Base-by-base conservation (phyloP, 2,329 filamentous ascomycete species). In the Blumeriella jaapii region DNA sequence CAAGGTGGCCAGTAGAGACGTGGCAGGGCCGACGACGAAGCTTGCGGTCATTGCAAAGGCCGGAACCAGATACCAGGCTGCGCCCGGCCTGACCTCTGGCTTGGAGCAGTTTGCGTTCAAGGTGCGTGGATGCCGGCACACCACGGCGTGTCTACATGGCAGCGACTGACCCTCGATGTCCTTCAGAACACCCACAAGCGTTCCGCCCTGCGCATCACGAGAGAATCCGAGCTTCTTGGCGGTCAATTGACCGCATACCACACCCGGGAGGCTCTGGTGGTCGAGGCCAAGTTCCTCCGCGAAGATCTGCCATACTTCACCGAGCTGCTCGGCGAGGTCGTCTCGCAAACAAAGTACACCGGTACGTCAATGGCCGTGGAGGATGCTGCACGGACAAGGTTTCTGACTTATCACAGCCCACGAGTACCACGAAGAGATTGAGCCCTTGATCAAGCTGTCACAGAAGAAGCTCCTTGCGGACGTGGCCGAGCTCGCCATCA, bases 41-140 rank as follows among this genome's bases (percentile, higher is more conserved):
- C 72, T 98, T 49, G 86, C 87, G 38, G 64, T 98, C 48, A 84
- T 98, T 59, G 77, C 87, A 51, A 94, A 93, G 71, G 91, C 86
- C 46, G 91, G 91, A 56, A 93, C 89, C 47, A 74, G 91, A 62
- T 96, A 89, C 64, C 79, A 98, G 69, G 74, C 83, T 46, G 71
- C 82, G 50, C 91, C 91, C 45, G 91, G 91, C 48, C 72, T 95
- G 61, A 81, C 89, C 47, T 81, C 87, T 57, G 89, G 82, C 40
- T 73, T 98, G 49, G 82, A 91, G 68, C 82, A 85, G 61, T 98
- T 93, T 68, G 89, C 93, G 48, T 98, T 95, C 77, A 93, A 93
- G 83, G 91, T 58, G 38, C 18, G 47, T 86, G 61, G 53, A 63
- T 31, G 22, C 15, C 33, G 12, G 23, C 15, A 13, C 17, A 20